A percentile compares a stretch with the other conserved stretches of the same genome.
phyloP scores from a whole-genome alignment of 2,329 filamentous ascomycete genomes.

The Furcasterigmium furcatum region DNA sequence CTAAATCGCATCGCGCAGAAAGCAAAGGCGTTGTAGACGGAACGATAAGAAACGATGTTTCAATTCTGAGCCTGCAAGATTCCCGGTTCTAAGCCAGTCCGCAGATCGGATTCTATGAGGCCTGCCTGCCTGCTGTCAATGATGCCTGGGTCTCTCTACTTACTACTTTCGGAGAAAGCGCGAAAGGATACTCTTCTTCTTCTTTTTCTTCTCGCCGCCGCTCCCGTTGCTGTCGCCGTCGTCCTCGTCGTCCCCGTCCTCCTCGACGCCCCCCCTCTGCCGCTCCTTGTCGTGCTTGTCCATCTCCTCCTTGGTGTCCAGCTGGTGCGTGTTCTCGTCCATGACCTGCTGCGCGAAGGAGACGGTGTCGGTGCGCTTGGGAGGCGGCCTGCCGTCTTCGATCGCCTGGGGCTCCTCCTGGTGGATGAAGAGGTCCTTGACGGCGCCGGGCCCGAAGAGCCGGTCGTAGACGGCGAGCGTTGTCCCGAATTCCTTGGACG shows the following conservation, averaged over 20 bases:
- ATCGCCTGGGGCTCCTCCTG: slow-evolving; percentile 18
- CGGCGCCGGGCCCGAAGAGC: slow-evolving; percentile 43
- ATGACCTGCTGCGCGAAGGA: slow-evolving; percentile 48
- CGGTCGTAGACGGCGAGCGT: slow-evolving; percentile 50
- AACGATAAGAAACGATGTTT: no score
- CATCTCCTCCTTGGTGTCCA: slow-evolving; percentile 36
- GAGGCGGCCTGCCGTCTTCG: background rate
- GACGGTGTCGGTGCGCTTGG: slow-evolving; percentile 34
- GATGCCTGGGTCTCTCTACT: no score
- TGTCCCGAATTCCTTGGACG: slow-evolving; percentile 48
- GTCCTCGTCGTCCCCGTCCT: no score
- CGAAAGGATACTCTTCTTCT: no score
- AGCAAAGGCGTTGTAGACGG: no score
- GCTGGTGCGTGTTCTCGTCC: slow-evolving; percentile 49
- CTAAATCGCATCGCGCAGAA: background rate
- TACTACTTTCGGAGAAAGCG: no score
- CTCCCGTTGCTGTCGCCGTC: no score
- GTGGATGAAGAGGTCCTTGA: slow-evolving; percentile 46
- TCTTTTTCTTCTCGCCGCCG: no score
- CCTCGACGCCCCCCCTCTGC: background rate
- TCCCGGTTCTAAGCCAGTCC: no score
- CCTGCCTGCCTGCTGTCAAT: no score
- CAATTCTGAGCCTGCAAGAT: no score
- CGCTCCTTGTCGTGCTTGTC: slow-evolving; percentile 13
- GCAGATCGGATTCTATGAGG: background rate